Base-by-base conservation (phyloP, 2,329 filamentous ascomycete genomes). In the Metarhizium humberi region DNA sequence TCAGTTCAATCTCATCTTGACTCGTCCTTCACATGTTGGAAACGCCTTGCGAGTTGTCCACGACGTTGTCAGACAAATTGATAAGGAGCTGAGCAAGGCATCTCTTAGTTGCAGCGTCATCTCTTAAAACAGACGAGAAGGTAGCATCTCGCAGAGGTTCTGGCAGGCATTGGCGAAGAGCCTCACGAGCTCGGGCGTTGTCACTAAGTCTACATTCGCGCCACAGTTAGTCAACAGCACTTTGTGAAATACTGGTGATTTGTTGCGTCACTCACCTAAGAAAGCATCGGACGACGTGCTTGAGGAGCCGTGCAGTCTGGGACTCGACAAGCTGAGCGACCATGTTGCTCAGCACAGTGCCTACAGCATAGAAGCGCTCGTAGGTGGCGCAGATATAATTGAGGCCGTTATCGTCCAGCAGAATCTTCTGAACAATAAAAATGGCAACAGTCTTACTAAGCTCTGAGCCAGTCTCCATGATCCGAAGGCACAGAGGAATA, bases 311-410 rank as follows among this genome's bases (percentile, higher is more conserved):
- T 34, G 95, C 94, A 1, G 94, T 99, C 74, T 99, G 94, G 67
- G 96, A 92, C 72, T 99, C 94, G 43, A 97, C 94, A 42, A 99
- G 81, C 74, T 97, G 92, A 53, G 88, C 91, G 56, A 99, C 94
- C 94, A 99, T 99, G 69, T 97, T 99, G 75, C 90, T 96, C 43
- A 99, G 77, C 6, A 99, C 94, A 1, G 94, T 99, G 6, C 94
- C 94, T 5, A 99, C 94, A 7, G 94, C 94, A 64, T 97, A 99
- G 73, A 99, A 99, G 20, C 94, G 84, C 77, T 99, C 94, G 66
- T 99, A 99, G 0, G 94, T 99, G 61, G 95, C 92, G 73, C 94
- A 99, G 57, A 99, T 99, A 72, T 99, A 99, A 66, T 94, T 94
- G 59, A 99, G 80, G 4, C 94, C 94, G 65, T 95, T 92, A 66